These are phyloP conservation scores for Aspergillus ibericus DNA, from an alignment of 2,329 filamentous ascomycete genomes.

Conservation along the genomic window DNA sequence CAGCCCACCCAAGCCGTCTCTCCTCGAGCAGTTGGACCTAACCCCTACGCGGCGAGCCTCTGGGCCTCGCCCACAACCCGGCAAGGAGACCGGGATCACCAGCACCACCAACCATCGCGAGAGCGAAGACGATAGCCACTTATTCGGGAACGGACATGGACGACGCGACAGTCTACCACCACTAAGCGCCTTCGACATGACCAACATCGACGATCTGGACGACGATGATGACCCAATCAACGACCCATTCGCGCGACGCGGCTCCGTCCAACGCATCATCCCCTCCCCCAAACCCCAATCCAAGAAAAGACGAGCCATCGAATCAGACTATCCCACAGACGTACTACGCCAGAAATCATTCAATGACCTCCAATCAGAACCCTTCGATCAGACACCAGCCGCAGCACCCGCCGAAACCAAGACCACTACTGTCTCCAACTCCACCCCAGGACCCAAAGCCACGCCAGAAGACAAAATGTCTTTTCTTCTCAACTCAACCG, in stretches of 20 bases:
- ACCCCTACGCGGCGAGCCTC: conserved; percentile 37
- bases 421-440: conserved; percentile 21
- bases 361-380: conserved; percentile 49
- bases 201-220: conserved; percentile 33
- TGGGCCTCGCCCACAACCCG: conserved; percentile 30
- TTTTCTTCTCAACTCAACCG: conserved; percentile 37
- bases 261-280: conserved; percentile 27
- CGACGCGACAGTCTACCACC: conserved; percentile 29
- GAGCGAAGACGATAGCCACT: conserved; percentile 23
- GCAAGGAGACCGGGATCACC: conserved; percentile 6
- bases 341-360: conserved; percentile 49
- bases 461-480: conserved; percentile 38
- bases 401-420: conserved; percentile 25
- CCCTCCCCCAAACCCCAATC: conserved; percentile 22
- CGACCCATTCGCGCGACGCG: conserved; percentile 33
- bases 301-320: conserved; percentile 32
- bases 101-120: conserved; percentile 10
- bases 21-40: conserved; percentile 38
- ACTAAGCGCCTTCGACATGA: conserved; percentile 31
- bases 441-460: conserved; percentile 18
- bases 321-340: conserved; percentile 51
- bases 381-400: conserved; percentile 48
- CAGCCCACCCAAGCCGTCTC: conserved; percentile 42
- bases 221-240: conserved; percentile 32
- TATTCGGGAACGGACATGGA: conserved; percentile 24